These are phyloP conservation scores for Conticribra weissflogii DNA, from an alignment of 108 stramenopile genomes.

Conservation along the genomic window DNA sequence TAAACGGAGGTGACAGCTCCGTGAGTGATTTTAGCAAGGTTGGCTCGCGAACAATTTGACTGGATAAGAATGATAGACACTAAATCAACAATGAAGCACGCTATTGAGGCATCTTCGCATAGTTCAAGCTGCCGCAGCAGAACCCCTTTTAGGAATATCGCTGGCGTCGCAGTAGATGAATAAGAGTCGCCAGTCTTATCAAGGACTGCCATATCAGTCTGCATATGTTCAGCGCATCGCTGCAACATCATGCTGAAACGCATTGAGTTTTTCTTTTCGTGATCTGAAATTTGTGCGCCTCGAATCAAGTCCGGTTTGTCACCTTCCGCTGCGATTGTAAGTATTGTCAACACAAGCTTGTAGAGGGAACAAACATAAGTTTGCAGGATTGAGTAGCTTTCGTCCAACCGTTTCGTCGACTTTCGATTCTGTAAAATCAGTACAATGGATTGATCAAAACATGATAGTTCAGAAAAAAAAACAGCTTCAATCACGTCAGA, in stretches of 20 bases:
- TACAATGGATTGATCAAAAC: background rate
- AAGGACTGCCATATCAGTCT: constrained; percentile 4
- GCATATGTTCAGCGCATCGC: background rate
- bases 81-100: constrained; percentile 40
- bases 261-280: too few relatives aligned
- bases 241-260: too few relatives aligned
- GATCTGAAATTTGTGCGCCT: too few relatives aligned
- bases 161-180: background rate
- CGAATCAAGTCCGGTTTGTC: constrained; percentile 5
- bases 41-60: constrained; percentile 9
- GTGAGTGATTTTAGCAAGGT: constrained; percentile 13
- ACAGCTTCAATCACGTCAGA: background rate
- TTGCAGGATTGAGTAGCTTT: background rate
- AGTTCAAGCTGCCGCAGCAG: constrained; percentile 15
- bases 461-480: background rate
- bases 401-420: background rate
- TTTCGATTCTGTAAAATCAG: background rate
- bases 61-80: constrained; percentile 29
- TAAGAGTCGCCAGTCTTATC: constrained; percentile 25
- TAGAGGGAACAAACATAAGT: constrained; percentile 21
- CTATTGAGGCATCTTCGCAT: constrained; percentile 28
- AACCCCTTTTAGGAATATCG: constrained; percentile 5
- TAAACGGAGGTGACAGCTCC: constrained; percentile 28
- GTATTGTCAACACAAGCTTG: constrained; percentile 35
- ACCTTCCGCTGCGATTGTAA: constrained; percentile 18